phyloP scores from a whole-genome alignment of 2,329 filamentous ascomycete genomes.

The Diaporthe destruens region DNA sequence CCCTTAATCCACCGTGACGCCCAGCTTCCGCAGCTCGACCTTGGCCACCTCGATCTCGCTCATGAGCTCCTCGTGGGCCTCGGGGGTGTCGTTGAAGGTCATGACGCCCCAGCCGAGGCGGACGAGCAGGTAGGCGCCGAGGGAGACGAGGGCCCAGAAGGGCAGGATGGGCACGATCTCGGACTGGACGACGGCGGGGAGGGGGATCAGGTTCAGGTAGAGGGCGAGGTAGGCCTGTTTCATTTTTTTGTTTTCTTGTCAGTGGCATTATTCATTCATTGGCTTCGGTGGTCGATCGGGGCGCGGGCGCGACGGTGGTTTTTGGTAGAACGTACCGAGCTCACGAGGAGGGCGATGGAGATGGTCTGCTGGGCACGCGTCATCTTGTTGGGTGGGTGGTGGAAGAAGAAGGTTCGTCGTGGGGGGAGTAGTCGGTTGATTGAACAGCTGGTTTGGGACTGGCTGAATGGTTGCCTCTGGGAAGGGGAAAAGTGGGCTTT shows the following conservation, averaged over 20 bases:
- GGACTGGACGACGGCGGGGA: slow-evolving; percentile 81
- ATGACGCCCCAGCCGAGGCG: slow-evolving; percentile 93
- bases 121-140: slow-evolving; percentile 92
- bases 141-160: slow-evolving; percentile 90
- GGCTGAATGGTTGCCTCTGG: slow-evolving; percentile 13
- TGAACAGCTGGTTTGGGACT: neutral
- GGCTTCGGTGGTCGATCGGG: neutral
- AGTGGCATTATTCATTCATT: neutral
- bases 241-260: neutral
- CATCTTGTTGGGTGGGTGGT: slow-evolving; percentile 76
- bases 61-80: slow-evolving; percentile 91
- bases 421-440: neutral
- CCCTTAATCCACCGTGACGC: slow-evolving; percentile 81
- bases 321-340: slow-evolving; percentile 74
- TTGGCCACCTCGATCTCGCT: slow-evolving; percentile 84
- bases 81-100: slow-evolving; percentile 95
- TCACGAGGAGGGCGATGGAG: slow-evolving; percentile 86
- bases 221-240: slow-evolving; percentile 89
- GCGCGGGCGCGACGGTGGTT: slow-evolving; percentile 11
- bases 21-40: slow-evolving; percentile 77
- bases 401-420: neutral
- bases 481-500: slow-evolving; percentile 3
- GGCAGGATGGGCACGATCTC: slow-evolving; percentile 92
- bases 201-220: slow-evolving; percentile 84
- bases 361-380: slow-evolving; percentile 94